phyloP scores from a whole-genome alignment of 176 grass and related monocot species.

The Alloteropsis semialata region DNA sequence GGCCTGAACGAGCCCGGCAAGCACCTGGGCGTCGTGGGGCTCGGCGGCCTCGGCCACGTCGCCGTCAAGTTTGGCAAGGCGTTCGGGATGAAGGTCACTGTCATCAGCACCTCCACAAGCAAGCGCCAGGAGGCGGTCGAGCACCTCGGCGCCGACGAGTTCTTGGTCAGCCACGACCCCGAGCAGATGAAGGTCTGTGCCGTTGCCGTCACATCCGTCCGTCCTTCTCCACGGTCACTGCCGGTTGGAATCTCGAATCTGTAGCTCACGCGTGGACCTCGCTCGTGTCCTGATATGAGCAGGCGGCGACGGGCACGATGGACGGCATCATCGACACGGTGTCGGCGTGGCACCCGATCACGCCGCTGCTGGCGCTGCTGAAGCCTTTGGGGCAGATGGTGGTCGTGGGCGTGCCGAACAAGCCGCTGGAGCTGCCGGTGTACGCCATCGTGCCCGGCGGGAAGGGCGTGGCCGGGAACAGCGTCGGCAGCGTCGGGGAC shows the following conservation, averaged over 20 bases:
- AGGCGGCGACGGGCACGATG: constrained; percentile 46
- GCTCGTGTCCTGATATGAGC: background rate
- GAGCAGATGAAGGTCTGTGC: constrained; percentile 54
- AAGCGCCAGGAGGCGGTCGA: constrained; percentile 61
- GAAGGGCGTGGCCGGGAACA: constrained; percentile 53
- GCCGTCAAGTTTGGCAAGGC: constrained; percentile 79
- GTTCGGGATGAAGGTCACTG: constrained; percentile 66
- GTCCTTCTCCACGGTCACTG: background rate
- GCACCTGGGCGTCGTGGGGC: constrained; percentile 68
- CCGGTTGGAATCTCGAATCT: background rate
- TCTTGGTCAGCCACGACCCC: constrained; percentile 55
- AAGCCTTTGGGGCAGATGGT: constrained; percentile 63
- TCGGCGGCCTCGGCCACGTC: constrained; percentile 68
- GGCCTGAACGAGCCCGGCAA: constrained; percentile 55
- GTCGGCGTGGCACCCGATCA: constrained; percentile 55
- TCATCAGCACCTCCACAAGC: constrained; percentile 56
- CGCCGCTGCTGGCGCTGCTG: constrained; percentile 45
- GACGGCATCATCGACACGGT: constrained; percentile 76
- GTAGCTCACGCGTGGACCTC: background rate
- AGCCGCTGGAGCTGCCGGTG: constrained; percentile 58
- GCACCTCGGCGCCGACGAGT: constrained; percentile 55
- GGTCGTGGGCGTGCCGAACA: constrained; percentile 50
- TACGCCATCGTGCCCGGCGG: constrained; percentile 53
- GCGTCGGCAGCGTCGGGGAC: constrained; percentile 52
- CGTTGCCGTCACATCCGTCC: background rate